phyloP scores from a whole-genome alignment of 352 stramenopile genomes.

The Pythium periplocum region DNA sequence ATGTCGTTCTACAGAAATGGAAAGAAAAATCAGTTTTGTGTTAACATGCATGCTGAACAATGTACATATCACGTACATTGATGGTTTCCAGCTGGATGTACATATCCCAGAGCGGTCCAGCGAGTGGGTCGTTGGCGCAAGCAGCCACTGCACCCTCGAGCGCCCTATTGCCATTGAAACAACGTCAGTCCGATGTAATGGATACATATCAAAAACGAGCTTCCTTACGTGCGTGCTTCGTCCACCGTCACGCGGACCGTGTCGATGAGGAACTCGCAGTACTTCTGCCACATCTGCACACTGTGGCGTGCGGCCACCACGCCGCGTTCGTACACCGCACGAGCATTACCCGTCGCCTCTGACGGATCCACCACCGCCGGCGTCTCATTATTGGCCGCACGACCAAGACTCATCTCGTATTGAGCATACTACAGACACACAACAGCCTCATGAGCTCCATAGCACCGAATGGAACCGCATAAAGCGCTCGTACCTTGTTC shows the following conservation, averaged over 20 bases:
- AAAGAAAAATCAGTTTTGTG: background rate
- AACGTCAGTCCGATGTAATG: slow-evolving; percentile 3
- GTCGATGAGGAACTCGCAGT: slow-evolving; percentile 71
- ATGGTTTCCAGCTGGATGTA: slow-evolving; percentile 79
- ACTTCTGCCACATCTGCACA: slow-evolving; percentile 85
- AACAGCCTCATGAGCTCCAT: slow-evolving; percentile 1
- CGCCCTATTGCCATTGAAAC: slow-evolving; percentile 22
- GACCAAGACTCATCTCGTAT: slow-evolving; percentile 49
- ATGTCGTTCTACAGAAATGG: slow-evolving; percentile 62
- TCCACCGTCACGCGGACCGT: slow-evolving; percentile 52
- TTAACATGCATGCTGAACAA: background rate
- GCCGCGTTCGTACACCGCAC: slow-evolving; percentile 63
- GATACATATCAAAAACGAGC: background rate
- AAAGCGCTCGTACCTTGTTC: slow-evolving; percentile 56
- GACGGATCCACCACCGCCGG: slow-evolving; percentile 29
- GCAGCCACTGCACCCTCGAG: slow-evolving; percentile 50
- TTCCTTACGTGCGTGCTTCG: slow-evolving; percentile 48
- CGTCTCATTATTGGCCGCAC: slow-evolving; percentile 32
- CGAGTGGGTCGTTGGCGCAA: slow-evolving; percentile 58
- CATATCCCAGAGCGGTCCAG: slow-evolving; percentile 68
- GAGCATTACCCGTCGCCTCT: slow-evolving; percentile 40
- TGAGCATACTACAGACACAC: slow-evolving; percentile 47
- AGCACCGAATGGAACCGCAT: background rate
- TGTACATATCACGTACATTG: slow-evolving; percentile 32
- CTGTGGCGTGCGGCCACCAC: slow-evolving; percentile 57